phyloP scores from a whole-genome alignment of 2,329 filamentous ascomycete species.

The Zalaria sp. region DNA sequence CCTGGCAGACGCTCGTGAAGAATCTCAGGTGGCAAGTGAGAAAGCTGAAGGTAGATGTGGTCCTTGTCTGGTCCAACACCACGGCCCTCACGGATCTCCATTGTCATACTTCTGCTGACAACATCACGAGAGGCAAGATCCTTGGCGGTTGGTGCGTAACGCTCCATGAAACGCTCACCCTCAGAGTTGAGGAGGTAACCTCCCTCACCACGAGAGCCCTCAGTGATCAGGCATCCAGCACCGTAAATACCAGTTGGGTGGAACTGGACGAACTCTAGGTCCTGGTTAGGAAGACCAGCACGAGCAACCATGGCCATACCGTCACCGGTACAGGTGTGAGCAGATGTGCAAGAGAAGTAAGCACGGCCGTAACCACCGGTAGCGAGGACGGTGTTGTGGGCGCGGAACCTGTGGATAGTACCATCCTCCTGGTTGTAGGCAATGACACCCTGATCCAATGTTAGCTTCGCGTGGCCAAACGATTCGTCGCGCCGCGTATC shows the following conservation, averaged over 20 bases:
- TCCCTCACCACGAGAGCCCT: constrained; percentile 95
- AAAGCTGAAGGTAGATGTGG: constrained; percentile 96
- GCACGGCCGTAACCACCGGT: constrained; percentile 96
- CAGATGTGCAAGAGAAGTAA: constrained; percentile 97
- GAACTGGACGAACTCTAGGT: constrained; percentile 99
- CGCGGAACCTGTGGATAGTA: constrained; percentile 90
- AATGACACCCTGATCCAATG: constrained; percentile 54
- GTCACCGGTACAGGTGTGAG: constrained; percentile 96
- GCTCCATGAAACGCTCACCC: constrained; percentile 98
- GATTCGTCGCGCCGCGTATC: constrained; percentile 1
- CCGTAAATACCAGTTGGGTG: constrained; percentile 98
- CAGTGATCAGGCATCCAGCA: constrained; percentile 92
- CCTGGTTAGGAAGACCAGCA: constrained; percentile 94
- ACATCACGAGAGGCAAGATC: constrained; percentile 94
- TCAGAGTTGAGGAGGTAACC: constrained; percentile 95
- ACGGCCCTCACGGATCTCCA: constrained; percentile 94
- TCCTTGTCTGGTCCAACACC: constrained; percentile 96
- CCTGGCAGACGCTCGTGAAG: constrained; percentile 92
- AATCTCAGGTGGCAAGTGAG: constrained; percentile 81
- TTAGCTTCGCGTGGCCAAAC: not conserved
- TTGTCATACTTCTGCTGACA: constrained; percentile 92
- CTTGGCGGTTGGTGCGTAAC: constrained; percentile 94
- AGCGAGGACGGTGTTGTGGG: constrained; percentile 91
- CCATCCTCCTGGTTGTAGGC: constrained; percentile 99
- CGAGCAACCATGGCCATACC: constrained; percentile 99